Percentiles rank a stretch among this genome's conserved stretches.
These are phyloP conservation scores for Spergularia bocconei DNA, from an alignment of 148 eudicot genomes.

Conservation along the genomic window DNA sequence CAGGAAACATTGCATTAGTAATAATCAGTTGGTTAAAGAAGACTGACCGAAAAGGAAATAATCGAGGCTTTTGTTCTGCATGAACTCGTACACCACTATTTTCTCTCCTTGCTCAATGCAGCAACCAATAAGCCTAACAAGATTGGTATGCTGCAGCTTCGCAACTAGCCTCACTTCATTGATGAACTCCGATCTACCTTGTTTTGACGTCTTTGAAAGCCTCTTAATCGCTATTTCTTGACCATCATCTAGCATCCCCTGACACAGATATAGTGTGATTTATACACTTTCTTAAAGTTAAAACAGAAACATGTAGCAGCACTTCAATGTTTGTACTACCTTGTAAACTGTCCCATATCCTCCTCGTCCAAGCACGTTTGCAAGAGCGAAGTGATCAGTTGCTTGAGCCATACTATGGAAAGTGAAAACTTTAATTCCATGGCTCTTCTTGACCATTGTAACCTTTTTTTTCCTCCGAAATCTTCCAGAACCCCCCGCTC, in stretches of 20 bases:
- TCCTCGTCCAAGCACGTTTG: constrained; percentile 38
- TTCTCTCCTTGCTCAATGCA: constrained; percentile 63
- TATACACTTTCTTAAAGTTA: background rate
- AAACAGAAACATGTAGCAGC: background rate
- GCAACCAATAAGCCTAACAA: constrained; percentile 68
- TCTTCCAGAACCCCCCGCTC: constrained; percentile 13
- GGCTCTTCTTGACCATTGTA: constrained; percentile 20
- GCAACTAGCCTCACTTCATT: constrained; percentile 60
- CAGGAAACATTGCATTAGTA: background rate
- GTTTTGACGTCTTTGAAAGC: constrained; percentile 54
- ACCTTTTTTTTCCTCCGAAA: constrained; percentile 18
- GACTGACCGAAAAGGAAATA: constrained; percentile 46
- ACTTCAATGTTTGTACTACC: constrained; percentile 19
- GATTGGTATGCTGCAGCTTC: constrained; percentile 66
- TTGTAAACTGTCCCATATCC: constrained; percentile 51
- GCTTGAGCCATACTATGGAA: constrained; percentile 32
- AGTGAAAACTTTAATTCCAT: constrained; percentile 29
- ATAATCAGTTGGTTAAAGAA: background rate
- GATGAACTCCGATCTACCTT: constrained; percentile 63
- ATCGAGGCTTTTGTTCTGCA: constrained; percentile 68
- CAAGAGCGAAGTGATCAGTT: constrained; percentile 33
- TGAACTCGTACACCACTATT: constrained; percentile 62
- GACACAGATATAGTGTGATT: background rate
- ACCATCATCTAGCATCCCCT: constrained; percentile 51
- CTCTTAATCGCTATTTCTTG: constrained; percentile 67